phyloP scores from a whole-genome alignment of 1,284 basidiomycete genomes.

The Anthracocystis setariae region DNA sequence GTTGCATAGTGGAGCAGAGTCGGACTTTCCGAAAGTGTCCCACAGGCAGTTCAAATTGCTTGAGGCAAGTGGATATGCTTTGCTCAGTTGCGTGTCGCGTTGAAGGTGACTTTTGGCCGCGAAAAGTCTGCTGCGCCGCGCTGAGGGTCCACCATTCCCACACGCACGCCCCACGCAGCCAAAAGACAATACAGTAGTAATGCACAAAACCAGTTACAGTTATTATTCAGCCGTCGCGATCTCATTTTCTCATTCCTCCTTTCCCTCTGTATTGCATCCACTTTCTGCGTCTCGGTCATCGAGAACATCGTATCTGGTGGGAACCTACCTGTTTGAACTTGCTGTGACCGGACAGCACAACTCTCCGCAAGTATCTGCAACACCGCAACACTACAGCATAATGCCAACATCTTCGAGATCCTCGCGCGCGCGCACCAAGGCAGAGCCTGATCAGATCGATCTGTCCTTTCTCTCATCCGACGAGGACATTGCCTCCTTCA shows the following conservation, averaged over 20 bases:
- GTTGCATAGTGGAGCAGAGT: constrained; percentile 14
- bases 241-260: too few species aligned
- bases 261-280: too few species aligned
- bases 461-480: constrained; percentile 33
- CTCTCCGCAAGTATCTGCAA: too few species aligned
- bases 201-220: too few species aligned
- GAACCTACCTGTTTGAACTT: too few species aligned
- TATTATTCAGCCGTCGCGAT: too few species aligned
- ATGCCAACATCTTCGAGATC: too few species aligned
- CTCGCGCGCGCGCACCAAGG: constrained; percentile 11
- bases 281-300: too few species aligned
- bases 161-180: not conserved
- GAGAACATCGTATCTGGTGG: too few species aligned
- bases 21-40: constrained; percentile 10
- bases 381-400: too few species aligned
- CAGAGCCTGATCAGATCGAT: constrained; percentile 22
- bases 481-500: constrained; percentile 24
- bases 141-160: not conserved
- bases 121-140: not conserved
- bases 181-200: too few species aligned
- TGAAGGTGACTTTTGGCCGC: constrained; percentile 3
- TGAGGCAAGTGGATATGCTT: not conserved
- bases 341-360: too few species aligned
- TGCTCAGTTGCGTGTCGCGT: constrained; percentile 42
- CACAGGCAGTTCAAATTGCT: constrained; percentile 9